Conservation (phyloP, 768 basidiomycete species). For the Psilocybe cubensis region DNA sequence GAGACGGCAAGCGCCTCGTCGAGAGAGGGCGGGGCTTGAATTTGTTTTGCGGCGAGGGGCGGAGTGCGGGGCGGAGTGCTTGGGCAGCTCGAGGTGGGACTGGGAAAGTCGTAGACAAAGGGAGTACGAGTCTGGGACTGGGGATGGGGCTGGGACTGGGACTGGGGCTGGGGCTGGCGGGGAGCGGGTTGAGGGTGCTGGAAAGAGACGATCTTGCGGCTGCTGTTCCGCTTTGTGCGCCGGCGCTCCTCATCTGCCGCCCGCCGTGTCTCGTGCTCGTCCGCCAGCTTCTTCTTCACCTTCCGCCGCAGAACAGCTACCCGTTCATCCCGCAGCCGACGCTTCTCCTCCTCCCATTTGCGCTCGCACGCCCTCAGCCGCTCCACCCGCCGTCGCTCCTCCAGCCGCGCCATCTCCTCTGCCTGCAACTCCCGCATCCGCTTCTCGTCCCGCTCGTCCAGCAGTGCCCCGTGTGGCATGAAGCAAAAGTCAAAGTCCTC, state of each 20-base stretch:
- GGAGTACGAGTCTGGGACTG: neutral
- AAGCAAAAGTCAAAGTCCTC: slow-evolving; percentile 54
- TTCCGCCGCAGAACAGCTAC: slow-evolving; percentile 34
- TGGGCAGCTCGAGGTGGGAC: slow-evolving; percentile 8
- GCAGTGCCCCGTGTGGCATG: slow-evolving; percentile 42
- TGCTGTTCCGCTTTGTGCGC: slow-evolving; percentile 20
- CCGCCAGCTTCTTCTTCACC: slow-evolving; percentile 30
- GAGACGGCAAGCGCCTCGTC: slow-evolving; percentile 46
- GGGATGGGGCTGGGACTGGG: slow-evolving; percentile 12
- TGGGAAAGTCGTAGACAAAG: slow-evolving; percentile 30
- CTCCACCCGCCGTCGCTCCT: slow-evolving; percentile 40
- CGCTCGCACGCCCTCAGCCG: slow-evolving; percentile 48
- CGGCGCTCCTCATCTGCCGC: slow-evolving; percentile 29
- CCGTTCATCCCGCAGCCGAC: slow-evolving; percentile 42
- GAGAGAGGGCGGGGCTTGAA: slow-evolving; percentile 22
- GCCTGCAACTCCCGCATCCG: slow-evolving; percentile 38
- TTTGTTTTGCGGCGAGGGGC: slow-evolving; percentile 22
- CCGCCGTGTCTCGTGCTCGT: slow-evolving; percentile 28
- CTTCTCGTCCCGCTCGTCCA: slow-evolving; percentile 47
- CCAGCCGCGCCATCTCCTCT: slow-evolving; percentile 37
- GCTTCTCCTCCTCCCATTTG: slow-evolving; percentile 53
- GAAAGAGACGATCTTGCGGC: slow-evolving; percentile 24
- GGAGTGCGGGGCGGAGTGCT: slow-evolving; percentile 2
- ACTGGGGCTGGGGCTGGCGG: slow-evolving; percentile 3
- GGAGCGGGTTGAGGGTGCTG: slow-evolving; percentile 2